Conservation (phyloP, 2,329 filamentous ascomycete genomes). For the Alternaria arborescens region DNA sequence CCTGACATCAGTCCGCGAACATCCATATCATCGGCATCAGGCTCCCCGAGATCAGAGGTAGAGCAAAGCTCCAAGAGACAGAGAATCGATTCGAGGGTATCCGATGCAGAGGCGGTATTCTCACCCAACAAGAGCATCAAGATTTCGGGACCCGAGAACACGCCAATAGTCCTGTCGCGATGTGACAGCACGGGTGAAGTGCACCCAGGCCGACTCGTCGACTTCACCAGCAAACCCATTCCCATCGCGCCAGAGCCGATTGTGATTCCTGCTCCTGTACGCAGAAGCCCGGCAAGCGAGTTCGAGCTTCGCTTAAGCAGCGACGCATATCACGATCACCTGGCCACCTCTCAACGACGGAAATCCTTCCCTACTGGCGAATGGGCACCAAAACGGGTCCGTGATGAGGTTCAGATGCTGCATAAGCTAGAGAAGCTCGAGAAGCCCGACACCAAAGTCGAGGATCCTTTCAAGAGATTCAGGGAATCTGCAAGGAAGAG, state of each 20-base stretch:
- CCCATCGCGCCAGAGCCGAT: not conserved
- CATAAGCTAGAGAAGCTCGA: slow-evolving; percentile 8
- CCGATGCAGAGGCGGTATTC: not conserved
- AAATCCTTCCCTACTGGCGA: slow-evolving; percentile 18
- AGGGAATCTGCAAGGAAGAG: slow-evolving; percentile 3
- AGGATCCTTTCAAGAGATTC: not conserved
- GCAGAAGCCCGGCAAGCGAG: slow-evolving; percentile 2
- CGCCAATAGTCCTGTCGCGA: not conserved
- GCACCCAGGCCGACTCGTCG: slow-evolving; percentile 22
- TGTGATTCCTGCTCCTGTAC: not conserved
- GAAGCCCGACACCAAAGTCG: not conserved
- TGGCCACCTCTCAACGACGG: slow-evolving; percentile 15
- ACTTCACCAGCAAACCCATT: slow-evolving; percentile 14
- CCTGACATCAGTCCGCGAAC: slow-evolving; percentile 24
- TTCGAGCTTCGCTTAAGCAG: slow-evolving; percentile 8
- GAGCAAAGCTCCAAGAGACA: slow-evolving; percentile 20
- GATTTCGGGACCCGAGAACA: not conserved
- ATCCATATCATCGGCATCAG: slow-evolving; percentile 14
- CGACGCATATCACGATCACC: slow-evolving; percentile 16
- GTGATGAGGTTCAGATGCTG: slow-evolving; percentile 11
- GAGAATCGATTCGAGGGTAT: slow-evolving; percentile 19
- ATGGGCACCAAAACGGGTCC: not conserved
- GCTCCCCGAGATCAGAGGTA: not conserved
- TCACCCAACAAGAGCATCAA: not conserved
- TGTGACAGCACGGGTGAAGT: slow-evolving; percentile 9